phyloP scores from a whole-genome alignment of 805 yeast genomes.

The Ascoidea rubescens region DNA sequence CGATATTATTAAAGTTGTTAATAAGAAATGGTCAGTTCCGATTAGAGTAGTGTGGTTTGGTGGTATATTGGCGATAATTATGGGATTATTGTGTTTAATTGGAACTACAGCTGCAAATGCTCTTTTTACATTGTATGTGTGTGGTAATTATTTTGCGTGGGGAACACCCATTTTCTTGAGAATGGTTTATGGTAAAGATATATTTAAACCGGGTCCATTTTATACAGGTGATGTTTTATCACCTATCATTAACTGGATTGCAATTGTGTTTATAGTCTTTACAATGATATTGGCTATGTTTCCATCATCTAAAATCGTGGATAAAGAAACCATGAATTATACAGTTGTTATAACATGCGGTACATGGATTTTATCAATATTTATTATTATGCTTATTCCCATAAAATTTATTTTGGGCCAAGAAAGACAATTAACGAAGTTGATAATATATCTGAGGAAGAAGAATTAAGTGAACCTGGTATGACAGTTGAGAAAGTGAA shows the following conservation, averaged over 20 bases:
- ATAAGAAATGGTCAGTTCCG: constrained; percentile 46
- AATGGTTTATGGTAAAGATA: constrained; percentile 29
- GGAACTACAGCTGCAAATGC: constrained; percentile 31
- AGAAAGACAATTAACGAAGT: constrained; percentile 1
- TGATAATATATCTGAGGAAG: not conserved
- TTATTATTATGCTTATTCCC: constrained; percentile 39
- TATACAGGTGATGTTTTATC: constrained; percentile 39
- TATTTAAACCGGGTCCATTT: constrained; percentile 55
- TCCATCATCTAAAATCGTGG: constrained; percentile 29
- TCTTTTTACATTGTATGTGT: constrained; percentile 26
- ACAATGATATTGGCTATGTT: constrained; percentile 46
- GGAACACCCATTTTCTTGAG: constrained; percentile 24
- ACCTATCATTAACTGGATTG: constrained; percentile 29
- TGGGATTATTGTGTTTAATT: constrained; percentile 26
- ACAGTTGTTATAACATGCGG: constrained; percentile 53
- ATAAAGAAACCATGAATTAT: constrained; percentile 49
- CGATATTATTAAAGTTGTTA: constrained; percentile 38
- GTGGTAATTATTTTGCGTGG: constrained; percentile 30
- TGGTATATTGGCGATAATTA: constrained; percentile 20
- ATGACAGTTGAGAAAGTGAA: not conserved
- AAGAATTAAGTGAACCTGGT: not conserved
- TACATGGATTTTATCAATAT: constrained; percentile 40
- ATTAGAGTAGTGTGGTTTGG: constrained; percentile 41
- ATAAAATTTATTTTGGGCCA: constrained; percentile 47
- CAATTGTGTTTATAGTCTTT: constrained; percentile 36